Base-by-base conservation (phyloP, 257 asterid genomes). In the Cordia subcordata region DNA sequence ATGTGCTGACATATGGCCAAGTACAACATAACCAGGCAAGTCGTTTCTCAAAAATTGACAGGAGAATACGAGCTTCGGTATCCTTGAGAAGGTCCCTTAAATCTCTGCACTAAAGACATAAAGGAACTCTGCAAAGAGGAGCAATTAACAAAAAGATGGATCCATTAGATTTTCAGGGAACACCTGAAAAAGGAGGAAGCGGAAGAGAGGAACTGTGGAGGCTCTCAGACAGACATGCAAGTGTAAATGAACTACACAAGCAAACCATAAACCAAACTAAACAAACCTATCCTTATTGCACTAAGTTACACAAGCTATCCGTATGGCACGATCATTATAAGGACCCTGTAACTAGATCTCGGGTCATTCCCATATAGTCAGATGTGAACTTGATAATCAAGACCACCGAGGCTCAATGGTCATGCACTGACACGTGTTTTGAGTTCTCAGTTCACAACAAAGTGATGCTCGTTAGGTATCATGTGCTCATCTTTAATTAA, bases 11-110 rank as follows among this genome's bases (percentile, higher is more conserved):
- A 27, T 27, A 1, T 6, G 35, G 35, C 6, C 4, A 27, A 27
- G 35, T 27, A 27, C 35, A 27, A 27, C 35, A 27, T 3, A 11
- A 14, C 3, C 10, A 19, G 39, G 10, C 17, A 0, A 23, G 53
- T 27, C 12, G 20, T 22, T 51, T 60, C 54, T 82, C 90, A 92
- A 71, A 92, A 92, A 49, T 84, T 63, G 53, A 92, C 96, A 8
- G 95, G 95, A 56, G 96, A 86, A 78, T 92, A 92, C 21, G 99
- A 75, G 75, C 88, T 88, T 72, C 96, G 72, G 72, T 86, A 65
- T 55, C 82, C 78, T 49, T 78, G 75, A 55, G 96, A 88, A 53
- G 96, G 96, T 68, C 99, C 96, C 66, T 86, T 76, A 72, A 84
- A 82, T 81, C 91, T 78, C 70, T 76, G 77, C 55, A 86, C 64